Evolutionary conservation across 2,329 filamentous ascomycete genomes (phyloP).

Genomic region (Fusarium sp.): DNA sequence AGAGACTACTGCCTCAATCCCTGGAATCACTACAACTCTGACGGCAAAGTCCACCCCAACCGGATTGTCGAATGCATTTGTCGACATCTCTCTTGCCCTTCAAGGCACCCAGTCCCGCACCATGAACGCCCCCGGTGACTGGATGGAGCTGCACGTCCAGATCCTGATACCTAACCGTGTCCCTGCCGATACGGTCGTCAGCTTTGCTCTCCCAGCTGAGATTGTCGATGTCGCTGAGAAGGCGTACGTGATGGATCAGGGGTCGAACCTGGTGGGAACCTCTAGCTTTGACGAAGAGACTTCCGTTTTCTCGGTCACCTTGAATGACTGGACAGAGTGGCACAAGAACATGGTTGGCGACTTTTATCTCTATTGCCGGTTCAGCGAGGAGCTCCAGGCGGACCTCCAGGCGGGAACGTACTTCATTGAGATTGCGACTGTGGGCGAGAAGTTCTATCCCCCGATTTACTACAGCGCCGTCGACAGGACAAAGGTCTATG

Average conservation of each 20-base stretch:
- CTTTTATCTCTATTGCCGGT: constrained; percentile 20
- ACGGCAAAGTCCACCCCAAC: background rate
- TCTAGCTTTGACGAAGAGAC: background rate
- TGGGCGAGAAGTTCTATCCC: background rate
- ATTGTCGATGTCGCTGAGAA: constrained; percentile 19
- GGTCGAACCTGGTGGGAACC: background rate
- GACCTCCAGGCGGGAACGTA: background rate
- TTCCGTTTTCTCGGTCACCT: background rate
- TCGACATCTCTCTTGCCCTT: background rate
- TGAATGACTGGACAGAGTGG: constrained; percentile 8
- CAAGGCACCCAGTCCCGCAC: background rate
- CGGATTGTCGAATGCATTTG: background rate
- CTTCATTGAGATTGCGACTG: background rate
- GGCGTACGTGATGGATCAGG: constrained; percentile 1
- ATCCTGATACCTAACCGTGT: background rate
- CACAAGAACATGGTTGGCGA: constrained; percentile 15
- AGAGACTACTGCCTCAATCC: background rate
- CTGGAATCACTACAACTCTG: background rate
- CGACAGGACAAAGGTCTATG: background rate
- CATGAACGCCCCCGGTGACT: background rate
- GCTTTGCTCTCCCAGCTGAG: constrained; percentile 15
- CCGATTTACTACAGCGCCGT: background rate
- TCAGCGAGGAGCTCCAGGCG: background rate
- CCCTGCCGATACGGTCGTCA: background rate
- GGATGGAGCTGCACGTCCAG: background rate